Conservation (phyloP, 78 protist species). For the Dictyostelium intermedium region DNA sequence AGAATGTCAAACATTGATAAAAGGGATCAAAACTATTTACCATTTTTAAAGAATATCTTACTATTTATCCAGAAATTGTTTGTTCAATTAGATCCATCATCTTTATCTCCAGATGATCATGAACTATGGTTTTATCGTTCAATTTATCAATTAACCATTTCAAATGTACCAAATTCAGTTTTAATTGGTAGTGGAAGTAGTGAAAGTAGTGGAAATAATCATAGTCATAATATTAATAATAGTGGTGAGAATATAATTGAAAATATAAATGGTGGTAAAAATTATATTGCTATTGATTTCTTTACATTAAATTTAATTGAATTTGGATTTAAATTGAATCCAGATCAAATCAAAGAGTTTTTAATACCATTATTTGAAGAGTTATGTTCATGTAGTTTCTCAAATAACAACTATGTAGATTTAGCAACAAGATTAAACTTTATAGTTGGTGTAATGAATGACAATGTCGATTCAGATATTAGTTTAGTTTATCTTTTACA, state of each 20-base stretch:
- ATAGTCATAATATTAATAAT: not conserved
- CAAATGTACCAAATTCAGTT: slow-evolving; percentile 14
- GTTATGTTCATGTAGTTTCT: not conserved
- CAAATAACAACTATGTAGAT: not conserved
- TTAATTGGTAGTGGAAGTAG: not conserved
- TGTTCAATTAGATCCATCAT: not conserved
- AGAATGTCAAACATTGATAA: not conserved
- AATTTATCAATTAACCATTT: not conserved
- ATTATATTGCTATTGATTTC: slow-evolving; percentile 23
- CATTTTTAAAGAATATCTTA: not conserved
- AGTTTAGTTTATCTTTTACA: not conserved
- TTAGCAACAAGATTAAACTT: not conserved
- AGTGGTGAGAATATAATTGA: not conserved
- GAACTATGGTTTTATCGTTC: not conserved
- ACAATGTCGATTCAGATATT: not conserved
- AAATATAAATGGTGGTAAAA: not conserved
- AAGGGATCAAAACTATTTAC: not conserved
- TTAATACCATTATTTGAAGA: slow-evolving; percentile 33
- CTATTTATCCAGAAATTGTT: slow-evolving; percentile 5
- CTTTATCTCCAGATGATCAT: not conserved
- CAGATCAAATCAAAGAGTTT: not conserved
- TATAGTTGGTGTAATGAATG: slow-evolving; percentile 3
- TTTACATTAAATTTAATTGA: slow-evolving; percentile 26
- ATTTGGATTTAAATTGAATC: slow-evolving; percentile 37
- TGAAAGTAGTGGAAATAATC: not conserved